Conservation (phyloP, 768 basidiomycete species). For the Tulasnella sp. region DNA sequence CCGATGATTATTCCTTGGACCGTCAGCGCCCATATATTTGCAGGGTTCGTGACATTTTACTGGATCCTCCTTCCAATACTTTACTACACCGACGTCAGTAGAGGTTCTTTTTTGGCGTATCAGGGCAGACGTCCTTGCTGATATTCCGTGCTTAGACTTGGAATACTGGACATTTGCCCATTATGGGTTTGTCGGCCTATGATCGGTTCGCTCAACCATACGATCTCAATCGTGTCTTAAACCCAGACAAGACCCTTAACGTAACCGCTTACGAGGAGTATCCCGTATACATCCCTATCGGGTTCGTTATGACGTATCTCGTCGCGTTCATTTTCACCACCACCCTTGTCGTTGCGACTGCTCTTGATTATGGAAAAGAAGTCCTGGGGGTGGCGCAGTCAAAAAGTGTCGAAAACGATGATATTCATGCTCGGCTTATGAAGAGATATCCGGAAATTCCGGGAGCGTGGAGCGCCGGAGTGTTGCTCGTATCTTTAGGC, state of each 20-base stretch:
- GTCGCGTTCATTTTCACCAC: slow-evolving; percentile 31
- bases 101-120: not conserved
- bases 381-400: slow-evolving; percentile 25
- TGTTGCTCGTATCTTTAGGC: slow-evolving; percentile 27
- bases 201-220: slow-evolving; percentile 34
- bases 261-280: slow-evolving; percentile 32
- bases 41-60: slow-evolving; percentile 79
- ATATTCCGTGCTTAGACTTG: slow-evolving; percentile 22
- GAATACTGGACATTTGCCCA: slow-evolving; percentile 33
- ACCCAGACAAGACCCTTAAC: slow-evolving; percentile 25
- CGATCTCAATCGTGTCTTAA: slow-evolving; percentile 29
- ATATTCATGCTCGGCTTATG: slow-evolving; percentile 39
- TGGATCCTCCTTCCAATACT: slow-evolving; percentile 84
- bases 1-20: slow-evolving; percentile 88
- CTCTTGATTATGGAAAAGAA: slow-evolving; percentile 30
- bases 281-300: slow-evolving; percentile 32
- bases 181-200: slow-evolving; percentile 26
- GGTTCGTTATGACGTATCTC: slow-evolving; percentile 32
- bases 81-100: slow-evolving; percentile 86
- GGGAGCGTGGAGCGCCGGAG: slow-evolving; percentile 31
- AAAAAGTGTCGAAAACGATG: slow-evolving; percentile 29
- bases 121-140: slow-evolving; percentile 17
- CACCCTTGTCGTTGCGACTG: slow-evolving; percentile 31
- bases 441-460: slow-evolving; percentile 31
- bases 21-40: slow-evolving; percentile 84